Conservation (phyloP, 352 stramenopile genomes). For the Phytophthora megakarya region DNA sequence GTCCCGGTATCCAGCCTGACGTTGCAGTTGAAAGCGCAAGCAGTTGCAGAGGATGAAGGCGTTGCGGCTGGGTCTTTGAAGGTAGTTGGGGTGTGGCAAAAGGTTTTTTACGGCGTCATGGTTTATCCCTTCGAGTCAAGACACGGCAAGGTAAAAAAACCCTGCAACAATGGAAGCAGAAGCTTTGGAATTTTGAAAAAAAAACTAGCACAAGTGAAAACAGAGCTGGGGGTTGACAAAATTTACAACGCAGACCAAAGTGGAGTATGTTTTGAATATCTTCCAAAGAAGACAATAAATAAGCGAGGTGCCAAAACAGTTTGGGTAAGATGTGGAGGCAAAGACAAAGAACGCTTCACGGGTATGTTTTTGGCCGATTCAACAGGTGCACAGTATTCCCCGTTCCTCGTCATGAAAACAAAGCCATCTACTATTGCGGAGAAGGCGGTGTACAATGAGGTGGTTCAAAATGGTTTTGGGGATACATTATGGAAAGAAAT, state of each 20-base stretch:
- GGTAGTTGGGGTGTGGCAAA: slow-evolving; percentile 1
- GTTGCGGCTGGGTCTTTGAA: background rate
- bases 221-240: slow-evolving; percentile 10
- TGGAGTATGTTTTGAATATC: slow-evolving; percentile 7
- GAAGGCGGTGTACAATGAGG: background rate
- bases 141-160: background rate
- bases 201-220: background rate
- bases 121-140: background rate
- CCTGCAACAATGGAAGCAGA: background rate
- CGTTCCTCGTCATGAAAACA: background rate
- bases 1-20: background rate
- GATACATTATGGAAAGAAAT: slow-evolving; percentile 10
- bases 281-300: slow-evolving; percentile 1
- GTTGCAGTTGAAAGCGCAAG: background rate
- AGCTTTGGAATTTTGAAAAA: slow-evolving; percentile 2
- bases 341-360: slow-evolving; percentile 9
- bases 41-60: background rate
- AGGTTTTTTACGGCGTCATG: slow-evolving; percentile 1
- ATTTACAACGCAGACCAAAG: slow-evolving; percentile 14
- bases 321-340: background rate
- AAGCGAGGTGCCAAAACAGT: background rate
- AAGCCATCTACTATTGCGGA: background rate
- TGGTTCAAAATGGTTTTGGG: background rate
- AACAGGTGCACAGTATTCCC: background rate
- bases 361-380: slow-evolving; percentile 8